Evolutionary conservation across 108 stramenopile species (phyloP).

Genomic region (Pseudonitzschia multiseries): DNA sequence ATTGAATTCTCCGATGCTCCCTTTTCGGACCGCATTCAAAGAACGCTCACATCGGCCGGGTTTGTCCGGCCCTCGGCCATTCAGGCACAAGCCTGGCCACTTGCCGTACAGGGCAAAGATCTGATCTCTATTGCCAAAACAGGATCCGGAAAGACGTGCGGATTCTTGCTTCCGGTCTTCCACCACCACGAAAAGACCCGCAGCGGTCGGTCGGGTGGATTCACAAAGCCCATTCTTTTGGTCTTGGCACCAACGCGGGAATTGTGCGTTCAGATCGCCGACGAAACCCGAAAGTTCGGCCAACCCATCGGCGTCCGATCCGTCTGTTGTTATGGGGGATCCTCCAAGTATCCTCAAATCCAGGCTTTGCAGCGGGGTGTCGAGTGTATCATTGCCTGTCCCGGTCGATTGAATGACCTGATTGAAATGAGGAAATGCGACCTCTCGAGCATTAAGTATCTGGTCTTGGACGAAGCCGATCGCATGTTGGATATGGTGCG

Average conservation of each 20-base stretch:
- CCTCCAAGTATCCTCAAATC: conserved; percentile 91
- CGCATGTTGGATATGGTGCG: conserved; percentile 46
- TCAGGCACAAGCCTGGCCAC: conserved; percentile 93
- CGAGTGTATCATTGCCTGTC: conserved; percentile 94
- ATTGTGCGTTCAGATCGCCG: conserved; percentile 96
- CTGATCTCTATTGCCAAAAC: conserved; percentile 99
- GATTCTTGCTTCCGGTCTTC: conserved; percentile 95
- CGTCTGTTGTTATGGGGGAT: conserved; percentile 97
- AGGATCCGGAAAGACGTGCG: conserved; percentile 95
- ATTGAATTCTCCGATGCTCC: conserved; percentile 79
- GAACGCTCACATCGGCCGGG: conserved; percentile 71
- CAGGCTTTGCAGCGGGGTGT: conserved; percentile 83
- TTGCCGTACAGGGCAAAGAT: conserved; percentile 86
- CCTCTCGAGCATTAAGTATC: conserved; percentile 76
- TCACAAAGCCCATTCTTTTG: conserved; percentile 61
- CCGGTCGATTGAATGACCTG: conserved; percentile 96
- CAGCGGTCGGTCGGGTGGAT: conserved; percentile 28
- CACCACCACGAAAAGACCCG: conserved; percentile 59
- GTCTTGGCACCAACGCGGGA: conserved; percentile 98
- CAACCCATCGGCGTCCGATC: conserved; percentile 89
- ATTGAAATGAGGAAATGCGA: conserved; percentile 93
- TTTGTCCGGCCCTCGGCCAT: conserved; percentile 82
- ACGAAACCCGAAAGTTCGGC: conserved; percentile 95
- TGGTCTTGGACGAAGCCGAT: conserved; percentile 98
- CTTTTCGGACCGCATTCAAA: conserved; percentile 62